Conservation (phyloP, 2,329 filamentous ascomycete species). For the Atkinsonella texensis region DNA sequence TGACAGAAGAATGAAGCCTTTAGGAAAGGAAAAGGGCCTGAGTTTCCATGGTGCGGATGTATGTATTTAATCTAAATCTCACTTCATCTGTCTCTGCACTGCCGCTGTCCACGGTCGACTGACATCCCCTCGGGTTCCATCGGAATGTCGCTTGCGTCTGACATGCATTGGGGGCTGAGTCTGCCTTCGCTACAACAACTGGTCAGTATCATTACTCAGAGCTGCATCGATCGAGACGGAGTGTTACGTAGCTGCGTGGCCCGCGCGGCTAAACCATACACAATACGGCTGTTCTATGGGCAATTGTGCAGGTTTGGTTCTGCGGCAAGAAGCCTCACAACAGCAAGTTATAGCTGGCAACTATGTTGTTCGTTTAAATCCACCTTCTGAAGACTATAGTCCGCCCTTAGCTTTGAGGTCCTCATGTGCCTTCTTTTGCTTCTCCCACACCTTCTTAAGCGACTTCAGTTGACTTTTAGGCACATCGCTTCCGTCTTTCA, state of each 20-base stretch:
- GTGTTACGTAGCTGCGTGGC: neutral
- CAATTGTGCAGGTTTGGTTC: neutral
- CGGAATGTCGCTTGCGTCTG: neutral
- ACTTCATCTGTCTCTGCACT: no score
- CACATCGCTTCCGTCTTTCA: conserved; percentile 67
- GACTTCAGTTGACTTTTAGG: conserved; percentile 73
- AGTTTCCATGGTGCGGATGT: neutral
- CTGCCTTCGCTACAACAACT: neutral
- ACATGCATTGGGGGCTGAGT: neutral
- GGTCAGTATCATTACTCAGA: neutral
- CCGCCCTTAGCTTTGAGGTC: conserved; percentile 23
- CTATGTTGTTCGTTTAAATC: neutral
- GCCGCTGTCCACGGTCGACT: no score
- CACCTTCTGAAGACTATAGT: neutral
- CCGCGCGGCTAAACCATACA: neutral
- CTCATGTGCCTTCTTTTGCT: conserved; percentile 76
- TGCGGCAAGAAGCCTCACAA: no score
- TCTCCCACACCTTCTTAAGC: conserved; percentile 79
- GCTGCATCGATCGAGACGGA: neutral
- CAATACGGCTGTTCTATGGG: neutral
- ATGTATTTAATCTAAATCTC: no score
- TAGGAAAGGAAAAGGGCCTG: neutral
- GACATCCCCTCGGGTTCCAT: no score
- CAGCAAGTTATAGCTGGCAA: neutral
- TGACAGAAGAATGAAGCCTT: neutral